Conservation (phyloP, 495 filamentous ascomycete species). For the Hypoxylon intermedium region DNA sequence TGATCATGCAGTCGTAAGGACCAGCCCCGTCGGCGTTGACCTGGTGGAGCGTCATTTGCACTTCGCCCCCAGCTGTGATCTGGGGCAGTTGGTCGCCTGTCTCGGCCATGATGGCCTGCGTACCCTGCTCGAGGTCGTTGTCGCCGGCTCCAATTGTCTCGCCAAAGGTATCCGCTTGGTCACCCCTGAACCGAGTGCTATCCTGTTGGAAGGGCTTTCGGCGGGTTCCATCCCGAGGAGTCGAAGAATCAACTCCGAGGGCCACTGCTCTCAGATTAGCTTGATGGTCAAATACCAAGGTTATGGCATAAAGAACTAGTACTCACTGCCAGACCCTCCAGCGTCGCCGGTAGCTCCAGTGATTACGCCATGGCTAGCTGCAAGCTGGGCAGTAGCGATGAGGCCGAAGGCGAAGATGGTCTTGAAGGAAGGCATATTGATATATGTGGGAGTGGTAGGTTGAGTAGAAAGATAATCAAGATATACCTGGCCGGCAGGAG, state of each 20-base stretch:
- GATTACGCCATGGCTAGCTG: conserved; percentile 59
- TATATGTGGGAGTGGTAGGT: background rate
- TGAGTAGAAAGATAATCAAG: conserved; percentile 6
- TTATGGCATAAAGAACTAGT: background rate
- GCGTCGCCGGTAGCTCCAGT: conserved; percentile 54
- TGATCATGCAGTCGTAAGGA: conserved; percentile 59
- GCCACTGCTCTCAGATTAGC: conserved; percentile 36
- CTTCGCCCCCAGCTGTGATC: conserved; percentile 53
- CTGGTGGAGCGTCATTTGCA: conserved; percentile 61
- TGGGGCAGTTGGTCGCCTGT: conserved; percentile 57
- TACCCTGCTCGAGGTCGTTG: conserved; percentile 58
- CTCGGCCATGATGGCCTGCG: conserved; percentile 52
- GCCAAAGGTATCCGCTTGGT: conserved; percentile 51
- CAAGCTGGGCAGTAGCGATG: conserved; percentile 44
- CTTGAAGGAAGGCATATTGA: conserved; percentile 42
- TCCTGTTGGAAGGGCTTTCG: conserved; percentile 62
- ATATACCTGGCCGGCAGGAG: conserved; percentile 45
- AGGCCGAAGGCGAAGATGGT: conserved; percentile 43
- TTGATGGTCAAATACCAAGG: background rate
- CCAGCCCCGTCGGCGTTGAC: conserved; percentile 59
- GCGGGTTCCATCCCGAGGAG: conserved; percentile 60
- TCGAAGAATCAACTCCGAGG: conserved; percentile 56
- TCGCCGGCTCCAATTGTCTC: conserved; percentile 52
- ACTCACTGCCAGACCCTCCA: conserved; percentile 54
- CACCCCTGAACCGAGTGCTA: conserved; percentile 57